phyloP scores from a whole-genome alignment of 495 filamentous ascomycete species.

The Echria macrotheca region DNA sequence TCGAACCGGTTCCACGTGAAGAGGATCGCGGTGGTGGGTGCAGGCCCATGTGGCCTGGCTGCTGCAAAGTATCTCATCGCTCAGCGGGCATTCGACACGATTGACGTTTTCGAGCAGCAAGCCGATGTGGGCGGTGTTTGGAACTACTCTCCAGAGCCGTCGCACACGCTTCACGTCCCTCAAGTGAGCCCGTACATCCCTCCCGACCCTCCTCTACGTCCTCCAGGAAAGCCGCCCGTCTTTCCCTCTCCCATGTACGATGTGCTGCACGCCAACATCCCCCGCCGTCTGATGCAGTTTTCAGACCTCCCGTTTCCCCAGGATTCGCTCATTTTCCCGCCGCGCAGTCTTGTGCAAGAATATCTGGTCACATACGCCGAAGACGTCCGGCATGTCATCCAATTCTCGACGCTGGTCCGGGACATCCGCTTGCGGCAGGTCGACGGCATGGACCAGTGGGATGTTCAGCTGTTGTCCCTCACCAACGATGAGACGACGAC shows the following conservation, averaged over 20 bases:
- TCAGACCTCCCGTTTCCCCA: conserved; percentile 62
- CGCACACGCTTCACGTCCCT: conserved; percentile 30
- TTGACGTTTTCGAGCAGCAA: conserved; percentile 80
- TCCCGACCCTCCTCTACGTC: conserved; percentile 35
- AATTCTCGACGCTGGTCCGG: conserved; percentile 38
- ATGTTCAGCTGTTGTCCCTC: conserved; percentile 48
- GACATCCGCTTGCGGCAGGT: conserved; percentile 26
- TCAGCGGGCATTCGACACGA: conserved; percentile 62
- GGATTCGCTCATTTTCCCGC: conserved; percentile 65
- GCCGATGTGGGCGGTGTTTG: conserved; percentile 71
- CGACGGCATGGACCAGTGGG: conserved; percentile 37
- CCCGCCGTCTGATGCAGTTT: conserved; percentile 73
- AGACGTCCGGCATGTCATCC: conserved; percentile 48
- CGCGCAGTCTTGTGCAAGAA: conserved; percentile 56
- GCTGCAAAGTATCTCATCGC: conserved; percentile 70
- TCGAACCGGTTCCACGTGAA: conserved; percentile 35
- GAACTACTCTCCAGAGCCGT: conserved; percentile 57
- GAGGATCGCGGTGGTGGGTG: conserved; percentile 63
- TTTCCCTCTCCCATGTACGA: conserved; percentile 75
- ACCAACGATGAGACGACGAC: conserved; percentile 34
- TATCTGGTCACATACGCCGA: conserved; percentile 73
- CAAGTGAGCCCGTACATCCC: conserved; percentile 36
- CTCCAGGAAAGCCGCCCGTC: conserved; percentile 33
- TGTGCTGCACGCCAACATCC: conserved; percentile 78
- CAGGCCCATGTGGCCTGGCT: conserved; percentile 61